Evolutionary conservation across 495 filamentous ascomycete genomes (phyloP), one percentile per base, ranked within the genome.

Genomic region (Cudoniella acicularis): DNA sequence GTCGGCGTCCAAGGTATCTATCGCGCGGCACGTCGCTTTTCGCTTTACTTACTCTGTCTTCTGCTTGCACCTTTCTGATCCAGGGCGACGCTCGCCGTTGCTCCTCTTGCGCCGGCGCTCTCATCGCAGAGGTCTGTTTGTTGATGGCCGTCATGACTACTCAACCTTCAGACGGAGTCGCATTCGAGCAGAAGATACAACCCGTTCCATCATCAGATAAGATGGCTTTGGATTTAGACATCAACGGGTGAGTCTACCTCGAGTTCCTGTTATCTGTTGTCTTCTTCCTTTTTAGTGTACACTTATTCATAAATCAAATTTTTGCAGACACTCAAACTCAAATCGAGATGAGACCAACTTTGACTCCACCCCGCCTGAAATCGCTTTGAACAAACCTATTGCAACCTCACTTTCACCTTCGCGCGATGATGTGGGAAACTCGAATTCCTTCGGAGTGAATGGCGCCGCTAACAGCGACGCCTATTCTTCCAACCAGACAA

Each of bases 131-230:
- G 56, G 51, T 30, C 59, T 45, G 56, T 59, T 62, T 57, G 64
- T 66, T 57, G 68, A 78, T 82, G 77, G 75, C 76, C 71, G 72
- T 77, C 53, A 84, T 86, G 81, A 74, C 79, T n/a, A 76, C 82
- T 54, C 74, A 73, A 41, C 70, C 74, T 21, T 63, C 75, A 54
- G 77, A 82, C 56, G 68, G 67, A 45, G 64, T 70, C 62, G 62
- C 73, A 56, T 69, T 78, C 42, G 75, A 79, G 60, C 72, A 75
- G 54, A 84, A 80, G 70, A 68, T 71, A 18, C 68, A 68, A 59
- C 66, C 75, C 36, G 70, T 73, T 66, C 67, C 70, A 61, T 65
- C 72, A 52, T 66, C 69, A 50, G 76, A 78, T 60, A 70, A 72
- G 62, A 75, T 77, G 72, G 70, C 76, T 51, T 51, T 80, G 36